Evolutionary conservation across 2,329 filamentous ascomycete species (phyloP), one percentile per base, ranked within the genome.

Genomic region (Parastagonospora avenae): DNA sequence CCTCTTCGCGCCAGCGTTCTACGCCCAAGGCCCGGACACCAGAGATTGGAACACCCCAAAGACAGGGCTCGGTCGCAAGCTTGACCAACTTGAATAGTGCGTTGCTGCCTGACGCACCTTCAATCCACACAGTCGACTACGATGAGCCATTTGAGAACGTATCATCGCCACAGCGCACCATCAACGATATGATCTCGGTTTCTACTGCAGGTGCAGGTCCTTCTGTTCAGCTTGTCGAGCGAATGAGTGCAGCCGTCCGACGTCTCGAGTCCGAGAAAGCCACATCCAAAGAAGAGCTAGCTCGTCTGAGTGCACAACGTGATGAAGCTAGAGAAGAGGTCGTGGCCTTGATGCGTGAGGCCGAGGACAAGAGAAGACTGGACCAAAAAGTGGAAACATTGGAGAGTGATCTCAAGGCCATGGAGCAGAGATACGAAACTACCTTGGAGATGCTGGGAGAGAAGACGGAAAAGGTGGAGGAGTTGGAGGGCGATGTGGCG

Each of bases 361-460:
- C 90, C 0, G 92, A 97, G 60, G 81, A 81, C 28, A 88, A 88
- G 68, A 83, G 85, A 58, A 76, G 74, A 2, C 83, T 84, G 2
- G 83, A 85, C 11, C 73, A 78, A 45, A 84, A 82, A 52, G 82
- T 92, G 0, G 77, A 79, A 15, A 80, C 82, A 52, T 73, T 97
- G 11, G 88, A 95, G 72, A 77, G 75, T 39, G 84, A 91, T 61
- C 78, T 96, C 42, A 77, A 76, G 27, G 83, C 85, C 36, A 79
- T 97, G 58, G 87, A 90, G 65, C 79, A 85, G 55, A 82, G 93
- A 64, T 96, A 97, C 71, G 87, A 96, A 70, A 94, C 92, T 11
- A 95, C 91, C 52, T 79, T 99, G 46, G 92, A 97, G 77, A 88
- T 97, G 85, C 77, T 99, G 49, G 94, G 94, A 1, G 94, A 99